phyloP scores from a whole-genome alignment of 2,329 filamentous ascomycete genomes.

The Rhynchosporium agropyri region DNA sequence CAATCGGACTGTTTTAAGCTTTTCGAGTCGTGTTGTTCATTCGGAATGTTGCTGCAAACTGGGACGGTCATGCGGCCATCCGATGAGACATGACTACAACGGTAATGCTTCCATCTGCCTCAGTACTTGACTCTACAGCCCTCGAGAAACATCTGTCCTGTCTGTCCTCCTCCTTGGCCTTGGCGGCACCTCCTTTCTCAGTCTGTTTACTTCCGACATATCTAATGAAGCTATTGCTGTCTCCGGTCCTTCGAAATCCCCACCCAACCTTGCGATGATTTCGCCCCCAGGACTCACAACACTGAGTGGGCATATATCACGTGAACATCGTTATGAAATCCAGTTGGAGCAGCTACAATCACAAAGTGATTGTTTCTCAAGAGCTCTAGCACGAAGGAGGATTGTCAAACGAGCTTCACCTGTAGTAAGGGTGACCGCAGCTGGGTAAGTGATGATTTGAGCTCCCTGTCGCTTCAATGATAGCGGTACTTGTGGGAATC shows the following conservation, averaged over 20 bases:
- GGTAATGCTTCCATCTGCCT: not conserved
- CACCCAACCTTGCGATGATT: conserved; percentile 25
- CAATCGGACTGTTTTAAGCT: not conserved
- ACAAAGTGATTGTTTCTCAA: conserved; percentile 28
- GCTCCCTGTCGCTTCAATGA: conserved; percentile 26
- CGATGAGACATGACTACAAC: not conserved
- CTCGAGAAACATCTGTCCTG: conserved; percentile 27
- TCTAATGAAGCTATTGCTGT: conserved; percentile 25
- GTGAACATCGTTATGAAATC: conserved; percentile 25
- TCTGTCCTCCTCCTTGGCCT: not conserved
- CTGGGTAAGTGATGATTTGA: conserved; percentile 28
- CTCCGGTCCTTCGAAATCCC: conserved; percentile 25
- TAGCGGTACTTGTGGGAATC: conserved; percentile 27
- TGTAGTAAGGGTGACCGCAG: conserved; percentile 28
- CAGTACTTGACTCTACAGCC: conserved; percentile 20
- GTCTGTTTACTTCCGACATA: conserved; percentile 23
- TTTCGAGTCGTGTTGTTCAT: conserved; percentile 15
- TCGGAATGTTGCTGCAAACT: not conserved
- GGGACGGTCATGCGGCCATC: conserved; percentile 8
- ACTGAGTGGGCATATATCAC: conserved; percentile 29
- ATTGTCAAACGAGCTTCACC: conserved; percentile 29
- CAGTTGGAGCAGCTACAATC: conserved; percentile 28
- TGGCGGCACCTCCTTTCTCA: conserved; percentile 25
- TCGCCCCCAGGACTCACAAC: conserved; percentile 29
- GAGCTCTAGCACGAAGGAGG: conserved; percentile 25